Evolutionary conservation across 2,329 filamentous ascomycete genomes (phyloP), one percentile per base, ranked within the genome.

Genomic region (Alternaria gansuensis): DNA sequence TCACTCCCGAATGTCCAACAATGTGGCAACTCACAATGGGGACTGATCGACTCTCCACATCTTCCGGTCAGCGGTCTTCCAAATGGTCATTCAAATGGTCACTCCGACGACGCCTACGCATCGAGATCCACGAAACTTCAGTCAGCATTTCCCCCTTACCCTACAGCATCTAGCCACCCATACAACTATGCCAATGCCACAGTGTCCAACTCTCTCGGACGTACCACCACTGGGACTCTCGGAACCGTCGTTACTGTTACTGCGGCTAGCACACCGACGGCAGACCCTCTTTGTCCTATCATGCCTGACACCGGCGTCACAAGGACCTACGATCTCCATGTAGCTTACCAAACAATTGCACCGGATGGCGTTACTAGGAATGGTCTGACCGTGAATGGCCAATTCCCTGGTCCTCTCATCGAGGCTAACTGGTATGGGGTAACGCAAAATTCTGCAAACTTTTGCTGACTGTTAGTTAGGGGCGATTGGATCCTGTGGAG

Each of bases 281-380:
- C 51, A 37, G 60, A 59, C 31, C 54, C 59, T 37, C 54, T 51
- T 28, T 73, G 66, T 54, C 68, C 65, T 2, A 63, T 50, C 14
- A 73, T 76, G 64, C 74, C 74, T 5, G 64, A 77, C 29, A 76
- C 74, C 26, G 71, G 73, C 44, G 66, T 75, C 1, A 76, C 73
- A 3, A 64, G 74, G 4, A 69, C 69, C 9, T 75, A 73, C 21
- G 64, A 74, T 37, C 54, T 74, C 4, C 59, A 65, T 17, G 60
- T 72, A 3, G 60, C 70, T 24, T 71, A 72, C 53, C 69, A 73
- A 31, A 72, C 69, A 1, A 69, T 71, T 44, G 65, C 70, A 21
- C 72, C 72, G 2, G 71, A 75, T 61, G 70, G 72, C 54, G 68
- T 74, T 11, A 66, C 62, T 1, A 66, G 68, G 24, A 67, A 72